A percentile compares a stretch with the other conserved stretches of the same genome.
Conservation (phyloP, 2,329 filamentous ascomycete species). For the Colletotrichum ledebouriae region DNA sequence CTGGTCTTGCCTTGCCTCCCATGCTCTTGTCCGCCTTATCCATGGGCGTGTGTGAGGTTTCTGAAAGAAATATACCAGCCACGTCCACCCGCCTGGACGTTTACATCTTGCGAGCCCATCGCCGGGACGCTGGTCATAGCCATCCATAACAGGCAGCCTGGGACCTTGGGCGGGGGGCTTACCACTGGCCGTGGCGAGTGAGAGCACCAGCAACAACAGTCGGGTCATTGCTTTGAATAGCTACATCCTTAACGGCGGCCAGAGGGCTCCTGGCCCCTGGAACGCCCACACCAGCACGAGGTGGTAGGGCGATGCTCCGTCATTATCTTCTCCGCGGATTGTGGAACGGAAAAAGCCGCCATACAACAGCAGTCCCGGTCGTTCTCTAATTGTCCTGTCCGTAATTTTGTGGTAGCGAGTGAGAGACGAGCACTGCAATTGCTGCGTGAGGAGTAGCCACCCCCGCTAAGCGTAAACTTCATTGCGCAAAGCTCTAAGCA, state of each 20-base stretch:
- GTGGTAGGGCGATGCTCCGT: conserved; percentile 13
- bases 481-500: background rate
- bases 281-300: conserved; percentile 20
- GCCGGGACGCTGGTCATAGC: conserved; percentile 3
- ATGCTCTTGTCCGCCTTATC: conserved; percentile 19
- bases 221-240: conserved; percentile 34
- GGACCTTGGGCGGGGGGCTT: background rate
- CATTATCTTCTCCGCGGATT: conserved; percentile 1
- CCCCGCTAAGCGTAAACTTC: background rate
- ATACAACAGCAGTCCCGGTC: background rate
- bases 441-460: conserved; percentile 8
- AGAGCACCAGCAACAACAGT: conserved; percentile 2
- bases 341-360: conserved; percentile 9
- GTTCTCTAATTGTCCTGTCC: background rate
- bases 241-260: conserved; percentile 28
- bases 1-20: background rate
- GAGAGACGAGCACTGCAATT: background rate
- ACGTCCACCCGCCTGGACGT: background rate
- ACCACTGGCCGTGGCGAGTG: background rate
- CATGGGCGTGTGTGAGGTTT: conserved; percentile 4
- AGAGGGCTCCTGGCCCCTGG: conserved; percentile 13
- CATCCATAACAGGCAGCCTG: conserved; percentile 7
- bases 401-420: conserved; percentile 6
- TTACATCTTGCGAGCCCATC: background rate
- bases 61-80: background rate